Conservation (phyloP, 345 rosid species). For the Toxicodendron radicans region DNA sequence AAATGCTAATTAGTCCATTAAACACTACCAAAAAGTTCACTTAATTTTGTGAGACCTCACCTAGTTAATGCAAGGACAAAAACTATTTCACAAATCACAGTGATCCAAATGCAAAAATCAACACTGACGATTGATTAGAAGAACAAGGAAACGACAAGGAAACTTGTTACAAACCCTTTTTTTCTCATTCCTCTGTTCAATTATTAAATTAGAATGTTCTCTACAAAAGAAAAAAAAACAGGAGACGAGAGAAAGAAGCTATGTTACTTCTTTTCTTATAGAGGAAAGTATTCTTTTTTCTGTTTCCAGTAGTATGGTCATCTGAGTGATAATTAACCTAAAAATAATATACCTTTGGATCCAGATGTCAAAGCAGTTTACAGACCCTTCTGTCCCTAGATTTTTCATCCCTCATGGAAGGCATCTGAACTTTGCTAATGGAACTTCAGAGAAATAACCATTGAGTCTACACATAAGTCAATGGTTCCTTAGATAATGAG, state of each 20-base stretch:
- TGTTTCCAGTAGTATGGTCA: not conserved
- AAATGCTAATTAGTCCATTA: not conserved
- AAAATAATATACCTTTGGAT: not conserved
- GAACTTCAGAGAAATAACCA: not conserved
- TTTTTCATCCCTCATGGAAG: not conserved
- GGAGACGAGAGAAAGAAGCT: not conserved
- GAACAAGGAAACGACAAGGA: not conserved
- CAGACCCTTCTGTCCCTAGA: not conserved
- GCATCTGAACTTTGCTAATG: constrained; percentile 6
- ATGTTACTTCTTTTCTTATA: not conserved
- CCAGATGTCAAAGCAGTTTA: not conserved
- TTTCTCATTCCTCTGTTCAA: too few species aligned
- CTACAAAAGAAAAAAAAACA: not conserved
- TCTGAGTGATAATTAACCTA: not conserved
- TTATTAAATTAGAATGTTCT: not conserved
- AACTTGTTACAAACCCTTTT: not conserved
- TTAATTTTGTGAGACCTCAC: not conserved
- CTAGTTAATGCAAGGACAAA: not conserved
- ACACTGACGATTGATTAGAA: not conserved
- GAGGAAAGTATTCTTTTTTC: not conserved
- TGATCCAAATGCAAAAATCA: constrained; percentile 3
- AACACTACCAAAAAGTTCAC: not conserved
- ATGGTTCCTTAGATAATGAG: not conserved
- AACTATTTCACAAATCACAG: not conserved
- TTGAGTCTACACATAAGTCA: constrained; percentile 12